Evolutionary conservation across 345 rosid species (phyloP), one percentile per base, ranked within the genome.

Genomic region (Rhodamnia argentea): DNA sequence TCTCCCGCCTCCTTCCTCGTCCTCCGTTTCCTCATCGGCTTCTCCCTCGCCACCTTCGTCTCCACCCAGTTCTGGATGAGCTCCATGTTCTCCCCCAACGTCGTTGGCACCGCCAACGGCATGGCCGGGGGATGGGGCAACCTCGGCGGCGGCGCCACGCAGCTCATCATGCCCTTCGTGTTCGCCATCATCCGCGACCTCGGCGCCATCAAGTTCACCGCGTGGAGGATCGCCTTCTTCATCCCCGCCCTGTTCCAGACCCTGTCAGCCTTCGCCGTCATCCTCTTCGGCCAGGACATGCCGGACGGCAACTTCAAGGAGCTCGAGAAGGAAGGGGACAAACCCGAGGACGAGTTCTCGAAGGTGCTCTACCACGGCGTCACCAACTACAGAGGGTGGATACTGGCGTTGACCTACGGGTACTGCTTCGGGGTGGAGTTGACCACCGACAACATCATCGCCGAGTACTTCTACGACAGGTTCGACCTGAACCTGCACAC

Each of bases 61-160:
- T 96, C 99, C n/a, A 94, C 97, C 10, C 99, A 96, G 84, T 96
- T 93, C 92, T 96, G 99, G 98, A 96, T 95, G 99, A 95, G 98
- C 90, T 93, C 96, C 8, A 96, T 96, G 99, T 95, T 96, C 86
- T 92, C 96, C 0, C 86, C 92, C 16, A 89, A 90, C 0, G 95
- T 95, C 3, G 98, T 96, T 0, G 99, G 96, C 13, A 88, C 96
- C 1, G 98, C 98, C 20, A 96, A 96, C 37, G 99, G 96, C 1
- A 89, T 94, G 23, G 94, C 98, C n/a, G 98, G 92, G 3, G 99
- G 99, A 2, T 96, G 99, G 98, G 99, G 98, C 47, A 44, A 44
- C 47, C 47, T 44, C 47, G 47, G 47, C 47, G 47, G 47, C 47
- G 47, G 47, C 47, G 47, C 47, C 47, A 44, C 47, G 47, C 26